These are phyloP conservation scores for Tulasnella sp. DNA, from an alignment of 768 basidiomycete species.

Conservation along the genomic window DNA sequence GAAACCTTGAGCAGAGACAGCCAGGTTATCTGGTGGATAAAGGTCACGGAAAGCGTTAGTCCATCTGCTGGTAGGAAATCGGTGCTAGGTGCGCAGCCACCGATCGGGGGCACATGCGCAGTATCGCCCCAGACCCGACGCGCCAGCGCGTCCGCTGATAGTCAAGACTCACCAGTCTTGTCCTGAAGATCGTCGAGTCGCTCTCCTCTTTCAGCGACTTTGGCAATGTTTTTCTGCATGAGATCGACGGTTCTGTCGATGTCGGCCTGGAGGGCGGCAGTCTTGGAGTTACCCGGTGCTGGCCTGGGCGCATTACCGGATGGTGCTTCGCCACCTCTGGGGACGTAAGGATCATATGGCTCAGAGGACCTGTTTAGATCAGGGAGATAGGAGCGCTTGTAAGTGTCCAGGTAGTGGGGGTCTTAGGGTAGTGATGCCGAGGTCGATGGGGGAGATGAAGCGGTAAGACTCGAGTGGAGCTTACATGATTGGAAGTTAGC, in stretches of 20 bases:
- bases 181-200: slow-evolving; percentile 90
- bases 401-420: not conserved
- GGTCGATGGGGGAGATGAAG: not conserved
- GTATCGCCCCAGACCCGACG: not conserved
- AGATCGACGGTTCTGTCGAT: slow-evolving; percentile 96
- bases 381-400: not conserved
- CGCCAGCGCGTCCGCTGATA: not conserved
- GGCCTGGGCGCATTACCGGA: slow-evolving; percentile 45
- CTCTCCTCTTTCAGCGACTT: slow-evolving; percentile 94
- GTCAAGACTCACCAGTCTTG: slow-evolving; percentile 77
- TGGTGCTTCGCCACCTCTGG: slow-evolving; percentile 69
- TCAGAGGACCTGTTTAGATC: slow-evolving; percentile 48
- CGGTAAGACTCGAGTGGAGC: not conserved
- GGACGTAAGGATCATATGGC: slow-evolving; percentile 98
- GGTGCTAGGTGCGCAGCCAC: not conserved
- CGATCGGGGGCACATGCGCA: not conserved
- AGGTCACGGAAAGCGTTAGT: not conserved
- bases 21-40: slow-evolving; percentile 73
- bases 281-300: slow-evolving; percentile 56
- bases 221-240: slow-evolving; percentile 97
- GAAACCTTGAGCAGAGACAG: slow-evolving; percentile 98
- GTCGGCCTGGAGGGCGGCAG: slow-evolving; percentile 87
- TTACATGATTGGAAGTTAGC: not conserved
- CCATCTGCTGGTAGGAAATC: not conserved
- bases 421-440: not conserved